Base-by-base conservation (phyloP, 495 filamentous ascomycete species). In the Jackrogersella multiformis region DNA sequence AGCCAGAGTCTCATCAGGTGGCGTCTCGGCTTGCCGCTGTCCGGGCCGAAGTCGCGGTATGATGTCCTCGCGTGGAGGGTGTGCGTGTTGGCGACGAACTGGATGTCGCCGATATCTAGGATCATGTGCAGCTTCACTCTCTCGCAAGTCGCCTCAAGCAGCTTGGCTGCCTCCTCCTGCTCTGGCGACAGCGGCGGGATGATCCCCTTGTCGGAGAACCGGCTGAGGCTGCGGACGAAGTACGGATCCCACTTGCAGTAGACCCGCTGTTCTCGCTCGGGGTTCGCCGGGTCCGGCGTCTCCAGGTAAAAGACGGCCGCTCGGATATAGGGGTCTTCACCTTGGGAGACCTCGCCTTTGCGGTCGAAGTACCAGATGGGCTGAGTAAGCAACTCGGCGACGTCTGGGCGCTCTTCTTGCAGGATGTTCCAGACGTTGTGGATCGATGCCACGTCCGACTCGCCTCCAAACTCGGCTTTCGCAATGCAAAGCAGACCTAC, bases 351-450 rank as follows among this genome's bases (percentile, higher is more conserved):
- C 79, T 96, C 93, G 41, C 93, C 93, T 78, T 97, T 97, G 63
- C 93, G 91, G 75, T 97, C 93, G 73, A 97, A 95, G 79, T 95
- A 96, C 93, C 93, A 97, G 69, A 90, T 87, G 0, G 92, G 92
- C 60, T 87, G 77, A 2, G 89, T 88, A 49, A 97, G 80, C 30
- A 86, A 86, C 76, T 89, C 85, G 0, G 91, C 85, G 6, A 96
- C 89, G 66, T 95, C 92, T 0, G 92, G 93, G 4, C 89, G 86
- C 74, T 93, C 88, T 7, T 64, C 70, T 73, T 91, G 88, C 5
- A 97, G 82, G 13, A 81, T 82, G 76, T 96, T 96, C 84, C 89
- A 97, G 60, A 97, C 89, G 57, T 90, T 78, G 76, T 97, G 93
- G 4, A 87, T 84, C 46, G 88, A 91, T 57, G 90, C 88, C 46